Evolutionary conservation across 495 filamentous ascomycete genomes (phyloP).

Genomic region (Trypethelium eluteriae): DNA sequence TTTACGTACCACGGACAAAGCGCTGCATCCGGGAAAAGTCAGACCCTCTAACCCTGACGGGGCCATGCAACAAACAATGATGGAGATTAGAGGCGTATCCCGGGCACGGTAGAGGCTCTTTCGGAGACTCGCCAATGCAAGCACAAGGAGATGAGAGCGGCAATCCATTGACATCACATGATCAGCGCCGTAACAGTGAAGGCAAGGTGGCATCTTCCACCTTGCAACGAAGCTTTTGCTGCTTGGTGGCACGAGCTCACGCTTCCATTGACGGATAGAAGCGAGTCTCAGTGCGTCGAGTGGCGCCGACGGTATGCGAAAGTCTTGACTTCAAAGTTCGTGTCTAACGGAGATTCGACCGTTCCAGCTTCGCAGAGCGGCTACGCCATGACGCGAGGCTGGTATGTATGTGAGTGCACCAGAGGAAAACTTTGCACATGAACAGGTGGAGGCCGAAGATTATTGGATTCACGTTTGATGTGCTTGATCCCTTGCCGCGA

Average conservation of each 20-base stretch:
- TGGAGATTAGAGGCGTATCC: background rate
- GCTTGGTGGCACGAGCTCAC: background rate
- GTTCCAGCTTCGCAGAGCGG: background rate
- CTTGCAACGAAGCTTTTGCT: background rate
- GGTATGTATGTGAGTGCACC: background rate
- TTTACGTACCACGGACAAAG: conserved; percentile 7
- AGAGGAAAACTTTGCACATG: background rate
- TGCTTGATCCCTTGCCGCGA: background rate
- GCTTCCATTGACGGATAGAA: background rate
- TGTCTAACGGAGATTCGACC: conserved; percentile 5
- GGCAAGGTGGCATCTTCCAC: background rate
- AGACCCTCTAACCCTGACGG: background rate
- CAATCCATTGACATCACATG: background rate
- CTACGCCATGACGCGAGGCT: background rate
- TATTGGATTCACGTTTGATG: background rate
- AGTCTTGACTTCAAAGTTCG: background rate
- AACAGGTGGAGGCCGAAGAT: background rate
- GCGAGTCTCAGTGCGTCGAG: background rate
- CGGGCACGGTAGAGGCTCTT: background rate
- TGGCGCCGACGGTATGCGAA: conserved; percentile 1
- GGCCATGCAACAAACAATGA: background rate
- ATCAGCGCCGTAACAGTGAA: background rate
- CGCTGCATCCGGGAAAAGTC: background rate
- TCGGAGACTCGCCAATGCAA: background rate
- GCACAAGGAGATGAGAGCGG: background rate